phyloP scores from a whole-genome alignment of 2,329 filamentous ascomycete species.

The Metarhizium humberi region DNA sequence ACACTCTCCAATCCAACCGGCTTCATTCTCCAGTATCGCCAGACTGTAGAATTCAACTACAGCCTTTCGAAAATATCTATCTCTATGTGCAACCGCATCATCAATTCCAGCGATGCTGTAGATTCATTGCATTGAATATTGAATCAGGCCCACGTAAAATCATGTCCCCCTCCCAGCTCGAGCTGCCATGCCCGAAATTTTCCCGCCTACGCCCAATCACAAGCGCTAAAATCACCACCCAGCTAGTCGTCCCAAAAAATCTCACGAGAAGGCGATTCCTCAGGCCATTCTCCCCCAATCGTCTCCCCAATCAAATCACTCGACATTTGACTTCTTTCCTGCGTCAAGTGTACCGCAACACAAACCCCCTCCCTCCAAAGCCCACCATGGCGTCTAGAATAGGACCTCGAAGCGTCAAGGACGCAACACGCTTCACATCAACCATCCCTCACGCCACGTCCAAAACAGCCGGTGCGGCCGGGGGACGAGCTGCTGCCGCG shows the following conservation, averaged over 20 bases:
- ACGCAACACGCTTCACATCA: slow-evolving; percentile 63
- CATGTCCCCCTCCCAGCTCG: not conserved
- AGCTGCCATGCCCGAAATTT: slow-evolving; percentile 19
- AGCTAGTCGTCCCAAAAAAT: slow-evolving; percentile 21
- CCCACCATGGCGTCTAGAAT: slow-evolving; percentile 31
- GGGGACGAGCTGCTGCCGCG: slow-evolving; percentile 13
- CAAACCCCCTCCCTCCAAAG: not conserved
- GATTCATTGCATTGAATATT: not conserved
- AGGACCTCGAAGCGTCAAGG: slow-evolving; percentile 59
- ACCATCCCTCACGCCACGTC: slow-evolving; percentile 54
- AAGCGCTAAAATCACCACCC: slow-evolving; percentile 17
- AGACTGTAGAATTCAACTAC: too few relatives aligned
- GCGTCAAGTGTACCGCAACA: slow-evolving; percentile 4
- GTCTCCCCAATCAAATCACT: not conserved
- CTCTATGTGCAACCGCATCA: too few relatives aligned
- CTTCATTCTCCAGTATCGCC: not conserved
- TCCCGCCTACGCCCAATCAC: slow-evolving; percentile 30
- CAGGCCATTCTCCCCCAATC: slow-evolving; percentile 1
- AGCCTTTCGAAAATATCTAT: too few relatives aligned
- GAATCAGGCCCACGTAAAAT: not conserved
- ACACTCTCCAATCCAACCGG: not conserved
- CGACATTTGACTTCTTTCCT: not conserved
- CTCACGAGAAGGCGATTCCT: slow-evolving; percentile 19
- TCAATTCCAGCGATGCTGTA: too few relatives aligned
- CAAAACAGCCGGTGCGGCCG: slow-evolving; percentile 37